A percentile compares a stretch with the other conserved stretches of the same genome.
phyloP scores from a whole-genome alignment of 2,329 filamentous ascomycete species.

The Arthrobotrys conoides region DNA sequence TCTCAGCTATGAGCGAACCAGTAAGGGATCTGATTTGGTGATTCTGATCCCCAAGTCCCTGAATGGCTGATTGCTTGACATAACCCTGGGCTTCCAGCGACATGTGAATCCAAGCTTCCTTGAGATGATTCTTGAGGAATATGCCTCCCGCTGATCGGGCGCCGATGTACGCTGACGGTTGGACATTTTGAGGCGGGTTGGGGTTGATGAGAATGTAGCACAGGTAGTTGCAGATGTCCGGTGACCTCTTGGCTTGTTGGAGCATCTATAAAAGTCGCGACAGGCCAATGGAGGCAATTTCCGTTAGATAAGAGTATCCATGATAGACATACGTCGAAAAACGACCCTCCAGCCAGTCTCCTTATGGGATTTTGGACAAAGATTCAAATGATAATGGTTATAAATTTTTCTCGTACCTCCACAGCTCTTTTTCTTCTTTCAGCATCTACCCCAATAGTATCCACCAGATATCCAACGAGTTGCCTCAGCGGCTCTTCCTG shows the following conservation, averaged over 20 bases:
- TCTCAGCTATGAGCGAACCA: slow-evolving; percentile 93
- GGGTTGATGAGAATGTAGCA: slow-evolving; percentile 85
- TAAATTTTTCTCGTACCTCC: slow-evolving; percentile 60
- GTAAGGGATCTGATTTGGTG: slow-evolving; percentile 87
- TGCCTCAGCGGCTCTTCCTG: slow-evolving; percentile 87
- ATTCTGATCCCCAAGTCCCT: slow-evolving; percentile 84
- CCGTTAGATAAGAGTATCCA: slow-evolving; percentile 58
- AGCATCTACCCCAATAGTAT: slow-evolving; percentile 70
- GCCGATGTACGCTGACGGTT: slow-evolving; percentile 72
- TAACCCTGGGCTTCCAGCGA: slow-evolving; percentile 80
- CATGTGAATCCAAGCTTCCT: slow-evolving; percentile 80
- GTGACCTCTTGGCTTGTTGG: slow-evolving; percentile 85
- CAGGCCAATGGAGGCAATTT: slow-evolving; percentile 60
- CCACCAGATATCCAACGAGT: slow-evolving; percentile 88
- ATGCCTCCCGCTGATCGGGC: slow-evolving; percentile 90
- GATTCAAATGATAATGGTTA: slow-evolving; percentile 31
- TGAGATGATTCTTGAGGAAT: slow-evolving; percentile 96
- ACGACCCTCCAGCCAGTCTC: slow-evolving; percentile 45
- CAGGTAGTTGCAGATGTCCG: slow-evolving; percentile 97
- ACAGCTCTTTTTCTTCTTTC: slow-evolving; percentile 60
- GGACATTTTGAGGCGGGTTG: slow-evolving; percentile 72
- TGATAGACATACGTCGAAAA: slow-evolving; percentile 33
- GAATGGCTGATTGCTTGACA: slow-evolving; percentile 82
- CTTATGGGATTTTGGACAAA: slow-evolving; percentile 45
- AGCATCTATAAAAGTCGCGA: slow-evolving; percentile 79